Evolutionary conservation across 176 grass and related monocot species (phyloP).

Genomic region (Musa beccarii): DNA sequence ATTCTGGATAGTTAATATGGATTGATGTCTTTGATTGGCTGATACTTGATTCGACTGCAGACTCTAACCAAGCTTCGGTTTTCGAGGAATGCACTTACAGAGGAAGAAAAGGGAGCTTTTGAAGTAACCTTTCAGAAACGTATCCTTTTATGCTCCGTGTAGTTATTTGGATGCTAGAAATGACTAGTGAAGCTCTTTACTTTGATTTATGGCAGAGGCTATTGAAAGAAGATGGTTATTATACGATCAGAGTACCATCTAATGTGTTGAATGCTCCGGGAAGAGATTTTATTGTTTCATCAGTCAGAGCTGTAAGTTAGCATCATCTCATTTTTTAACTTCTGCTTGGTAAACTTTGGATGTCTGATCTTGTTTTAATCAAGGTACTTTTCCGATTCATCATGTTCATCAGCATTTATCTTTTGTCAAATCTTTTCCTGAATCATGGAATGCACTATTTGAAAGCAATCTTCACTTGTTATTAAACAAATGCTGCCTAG

Average conservation of each 20-base stretch:
- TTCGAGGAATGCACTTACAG: constrained; percentile 54
- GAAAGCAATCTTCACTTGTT: too few species aligned
- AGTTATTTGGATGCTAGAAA: neutral
- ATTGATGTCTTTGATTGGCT: neutral
- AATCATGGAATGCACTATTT: too few species aligned
- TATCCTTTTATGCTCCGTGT: constrained; percentile 10
- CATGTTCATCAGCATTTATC: too few species aligned
- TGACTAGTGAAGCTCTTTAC: neutral
- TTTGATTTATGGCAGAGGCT: constrained; percentile 50
- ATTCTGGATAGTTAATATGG: neutral
- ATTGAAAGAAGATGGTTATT: constrained; percentile 73
- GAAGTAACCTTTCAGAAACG: constrained; percentile 38
- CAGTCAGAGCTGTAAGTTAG: constrained; percentile 82
- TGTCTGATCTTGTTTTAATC: neutral
- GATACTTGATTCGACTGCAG: constrained; percentile 26
- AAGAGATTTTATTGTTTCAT: constrained; percentile 63
- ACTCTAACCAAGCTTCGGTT: constrained; percentile 92
- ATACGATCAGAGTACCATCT: constrained; percentile 71
- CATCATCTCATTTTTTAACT: constrained; percentile 9
- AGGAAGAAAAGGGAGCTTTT: constrained; percentile 57
- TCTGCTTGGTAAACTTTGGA: neutral
- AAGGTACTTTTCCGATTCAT: neutral
- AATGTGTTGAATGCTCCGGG: constrained; percentile 71
- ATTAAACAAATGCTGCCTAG: too few species aligned
- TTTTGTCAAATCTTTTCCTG: too few species aligned